phyloP scores from a whole-genome alignment of 2,329 filamentous ascomycete genomes.

The Venturia effusa region DNA sequence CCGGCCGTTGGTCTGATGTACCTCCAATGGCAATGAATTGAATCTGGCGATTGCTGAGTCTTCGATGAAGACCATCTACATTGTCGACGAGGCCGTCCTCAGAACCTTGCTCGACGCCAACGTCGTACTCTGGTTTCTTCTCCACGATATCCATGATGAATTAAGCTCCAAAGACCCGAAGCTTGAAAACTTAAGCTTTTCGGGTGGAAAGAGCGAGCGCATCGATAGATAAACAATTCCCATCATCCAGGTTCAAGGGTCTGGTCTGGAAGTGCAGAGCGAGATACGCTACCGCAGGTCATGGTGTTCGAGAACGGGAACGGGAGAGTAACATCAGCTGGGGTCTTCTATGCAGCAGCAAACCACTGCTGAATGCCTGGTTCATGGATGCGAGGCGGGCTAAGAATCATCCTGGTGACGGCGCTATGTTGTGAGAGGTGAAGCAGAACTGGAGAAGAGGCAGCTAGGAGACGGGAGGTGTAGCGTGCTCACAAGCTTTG shows the following conservation, averaged over 20 bases:
- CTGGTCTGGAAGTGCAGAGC: background rate
- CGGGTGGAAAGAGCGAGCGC: background rate
- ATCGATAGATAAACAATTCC: background rate
- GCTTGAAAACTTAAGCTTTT: background rate
- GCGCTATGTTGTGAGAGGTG: background rate
- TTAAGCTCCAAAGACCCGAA: background rate
- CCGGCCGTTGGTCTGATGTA: conserved; percentile 1
- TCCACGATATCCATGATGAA: background rate
- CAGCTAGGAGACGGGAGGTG: background rate
- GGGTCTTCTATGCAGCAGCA: background rate
- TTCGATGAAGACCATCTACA: conserved; percentile 1
- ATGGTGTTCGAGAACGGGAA: too few species aligned
- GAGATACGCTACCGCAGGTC: too few species aligned
- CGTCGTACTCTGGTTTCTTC: conserved; percentile 1
- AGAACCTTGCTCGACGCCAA: background rate
- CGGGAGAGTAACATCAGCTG: too few species aligned
- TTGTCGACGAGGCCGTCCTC: background rate
- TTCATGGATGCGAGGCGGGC: background rate
- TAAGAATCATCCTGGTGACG: background rate
- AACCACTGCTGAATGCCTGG: too few species aligned
- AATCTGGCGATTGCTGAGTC: conserved; percentile 18
- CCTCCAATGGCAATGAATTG: conserved; percentile 31
- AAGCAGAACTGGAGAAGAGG: background rate
- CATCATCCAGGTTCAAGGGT: background rate
- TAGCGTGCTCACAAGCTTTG: background rate